Base-by-base conservation (phyloP, 306 rosid genomes). In the Acacia melanoxylon region DNA sequence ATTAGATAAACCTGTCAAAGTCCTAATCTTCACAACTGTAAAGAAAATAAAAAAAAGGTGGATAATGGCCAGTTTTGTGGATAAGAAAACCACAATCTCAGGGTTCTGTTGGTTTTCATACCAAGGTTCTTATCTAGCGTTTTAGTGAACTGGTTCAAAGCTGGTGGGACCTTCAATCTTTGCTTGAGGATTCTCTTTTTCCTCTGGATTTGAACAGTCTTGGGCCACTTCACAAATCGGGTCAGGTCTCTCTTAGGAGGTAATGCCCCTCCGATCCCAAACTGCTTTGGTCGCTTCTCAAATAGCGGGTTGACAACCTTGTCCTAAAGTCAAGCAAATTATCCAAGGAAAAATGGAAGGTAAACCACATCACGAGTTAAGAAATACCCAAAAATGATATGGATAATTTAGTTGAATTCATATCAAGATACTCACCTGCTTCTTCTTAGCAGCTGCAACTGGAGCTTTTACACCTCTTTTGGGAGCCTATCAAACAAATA, bases 301-400 rank as follows among this genome's bases (percentile, higher is more conserved):
- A 92, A 92, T 22, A 92, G 80, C 1, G 95, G 95, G 72, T 92
- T 91, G 76, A 77, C 83, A 20, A 91, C 93, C 78, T 88, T 91
- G 88, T 89, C 95, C 88, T 89, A 15, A 56, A 68, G 41, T 2
- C 11, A 3, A 16, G 45, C 45, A 37, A 29, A 58, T 8, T 3
- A 14, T 14, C 5, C 11, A 31, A 58, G 31, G 4, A 31, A 16
- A 40, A 61, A 42, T 24, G 69, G 24, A 27, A 11, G 17, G 49
- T 19, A 11, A 46, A 24, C 45, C 44, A 16, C 31, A 8, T 35
- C 19, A 63, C 5, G 11, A 65, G 29, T 19, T 2, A 33, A 12
- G 4, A 61, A 58, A 45, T 12, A 24, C 75, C 75, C 54, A 46
- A 46, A 7, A 25, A 15, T 51, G 17, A 5, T 7, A 58, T 5